Percentiles rank a stretch among this genome's conserved stretches.
These are phyloP conservation scores for Aspergillus quadrilineatus DNA, from an alignment of 2,329 filamentous ascomycete species.

Conservation along the genomic window DNA sequence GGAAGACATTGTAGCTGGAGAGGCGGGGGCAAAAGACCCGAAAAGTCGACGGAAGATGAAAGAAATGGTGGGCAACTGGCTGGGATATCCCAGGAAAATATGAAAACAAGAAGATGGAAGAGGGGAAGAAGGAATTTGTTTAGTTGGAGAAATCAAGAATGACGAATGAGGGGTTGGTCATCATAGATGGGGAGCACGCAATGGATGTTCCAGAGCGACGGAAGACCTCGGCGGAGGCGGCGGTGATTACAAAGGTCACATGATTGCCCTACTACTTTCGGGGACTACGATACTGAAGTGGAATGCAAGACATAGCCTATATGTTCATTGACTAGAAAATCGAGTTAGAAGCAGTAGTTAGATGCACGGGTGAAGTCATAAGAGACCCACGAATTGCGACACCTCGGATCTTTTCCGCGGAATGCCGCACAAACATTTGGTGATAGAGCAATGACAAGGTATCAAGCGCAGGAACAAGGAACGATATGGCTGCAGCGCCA, in stretches of 20 bases:
- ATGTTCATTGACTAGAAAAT: background rate
- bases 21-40: conserved; percentile 53
- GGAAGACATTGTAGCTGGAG: conserved; percentile 71
- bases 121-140: background rate
- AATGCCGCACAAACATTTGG: conserved; percentile 4
- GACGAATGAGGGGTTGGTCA: conserved; percentile 11
- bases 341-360: background rate
- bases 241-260: background rate
- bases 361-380: conserved; percentile 2
- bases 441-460: conserved; percentile 1
- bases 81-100: background rate
- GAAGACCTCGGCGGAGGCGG: background rate
- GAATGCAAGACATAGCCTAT: background rate
- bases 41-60: conserved; percentile 75
- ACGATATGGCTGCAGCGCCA: background rate
- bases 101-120: background rate
- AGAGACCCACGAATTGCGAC: background rate
- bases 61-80: conserved; percentile 51
- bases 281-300: no score
- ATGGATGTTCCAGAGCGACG: conserved; percentile 3
- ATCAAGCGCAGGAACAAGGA: conserved; percentile 6
- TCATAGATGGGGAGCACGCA: conserved; percentile 4
- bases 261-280: background rate
- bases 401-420: background rate
- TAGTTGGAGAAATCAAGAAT: background rate